phyloP scores from a whole-genome alignment of 2,329 filamentous ascomycete genomes.

The Nakataea oryzae region DNA sequence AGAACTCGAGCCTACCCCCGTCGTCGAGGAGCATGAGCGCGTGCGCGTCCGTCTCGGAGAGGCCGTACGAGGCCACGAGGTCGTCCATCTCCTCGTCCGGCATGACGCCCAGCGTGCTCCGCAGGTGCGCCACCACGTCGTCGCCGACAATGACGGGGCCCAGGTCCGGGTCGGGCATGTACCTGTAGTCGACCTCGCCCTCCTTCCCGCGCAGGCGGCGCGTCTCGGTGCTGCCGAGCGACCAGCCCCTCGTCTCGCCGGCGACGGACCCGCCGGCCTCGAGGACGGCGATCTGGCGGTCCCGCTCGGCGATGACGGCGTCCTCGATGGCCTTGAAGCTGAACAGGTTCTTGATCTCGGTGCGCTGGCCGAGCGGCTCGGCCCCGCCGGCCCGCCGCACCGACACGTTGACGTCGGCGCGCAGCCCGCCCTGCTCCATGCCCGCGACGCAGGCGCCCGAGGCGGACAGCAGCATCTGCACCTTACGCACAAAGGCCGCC shows the following conservation, averaged over 20 bases:
- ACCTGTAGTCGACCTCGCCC: constrained; percentile 93
- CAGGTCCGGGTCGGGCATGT: constrained; percentile 95
- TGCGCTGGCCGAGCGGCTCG: constrained; percentile 62
- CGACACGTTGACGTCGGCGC: constrained; percentile 94
- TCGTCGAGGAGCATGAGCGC: constrained; percentile 69
- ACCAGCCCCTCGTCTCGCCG: constrained; percentile 91
- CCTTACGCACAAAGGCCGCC: constrained; percentile 78
- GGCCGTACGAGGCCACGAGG: constrained; percentile 51
- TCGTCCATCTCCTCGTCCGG: constrained; percentile 61
- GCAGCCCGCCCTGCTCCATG: constrained; percentile 85
- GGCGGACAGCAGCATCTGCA: constrained; percentile 68
- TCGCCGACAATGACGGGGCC: constrained; percentile 64
- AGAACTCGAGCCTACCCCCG: constrained; percentile 74
- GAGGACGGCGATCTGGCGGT: constrained; percentile 75
- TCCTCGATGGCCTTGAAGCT: constrained; percentile 94
- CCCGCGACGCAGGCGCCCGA: constrained; percentile 81
- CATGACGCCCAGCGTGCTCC: constrained; percentile 51
- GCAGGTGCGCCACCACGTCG: constrained; percentile 57
- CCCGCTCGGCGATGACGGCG: constrained; percentile 81
- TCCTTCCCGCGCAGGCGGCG: constrained; percentile 80
- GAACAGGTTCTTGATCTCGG: constrained; percentile 95
- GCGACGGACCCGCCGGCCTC: constrained; percentile 64
- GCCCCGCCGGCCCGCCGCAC: constrained; percentile 50
- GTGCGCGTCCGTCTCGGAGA: constrained; percentile 74
- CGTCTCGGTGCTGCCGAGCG: constrained; percentile 73